Conservation (phyloP, 306 rosid species). For the Rosa multiflora region DNA sequence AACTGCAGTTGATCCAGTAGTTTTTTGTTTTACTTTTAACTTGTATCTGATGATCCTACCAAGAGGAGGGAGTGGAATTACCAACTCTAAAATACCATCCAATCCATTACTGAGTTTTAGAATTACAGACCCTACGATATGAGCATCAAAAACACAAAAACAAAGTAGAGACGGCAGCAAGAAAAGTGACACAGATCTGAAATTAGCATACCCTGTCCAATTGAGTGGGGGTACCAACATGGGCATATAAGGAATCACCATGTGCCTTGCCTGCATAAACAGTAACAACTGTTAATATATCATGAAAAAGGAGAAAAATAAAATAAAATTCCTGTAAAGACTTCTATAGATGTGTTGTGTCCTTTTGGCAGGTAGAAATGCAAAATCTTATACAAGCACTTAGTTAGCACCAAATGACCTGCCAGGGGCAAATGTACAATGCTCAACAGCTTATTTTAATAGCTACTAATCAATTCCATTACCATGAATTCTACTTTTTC, state of each 20-base stretch:
- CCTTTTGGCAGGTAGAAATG: not conserved
- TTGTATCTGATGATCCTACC: constrained; percentile 11
- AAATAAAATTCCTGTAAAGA: constrained; percentile 24
- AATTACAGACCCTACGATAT: not conserved
- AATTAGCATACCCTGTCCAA: constrained; percentile 83
- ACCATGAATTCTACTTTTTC: constrained; percentile 7
- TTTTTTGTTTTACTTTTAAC: not conserved
- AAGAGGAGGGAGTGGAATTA: not conserved
- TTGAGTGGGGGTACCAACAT: constrained; percentile 90
- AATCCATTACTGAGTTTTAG: not conserved
- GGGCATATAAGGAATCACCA: constrained; percentile 97
- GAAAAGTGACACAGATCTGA: constrained; percentile 13
- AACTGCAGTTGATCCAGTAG: not conserved
- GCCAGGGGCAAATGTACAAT: not conserved
- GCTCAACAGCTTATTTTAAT: constrained; percentile 5
- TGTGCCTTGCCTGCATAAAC: constrained; percentile 71
- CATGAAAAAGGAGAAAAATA: not conserved
- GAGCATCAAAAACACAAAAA: not conserved
- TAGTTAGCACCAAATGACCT: not conserved
- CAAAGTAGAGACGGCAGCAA: constrained; percentile 4
- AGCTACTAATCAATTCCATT: not conserved
- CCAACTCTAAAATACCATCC: constrained; percentile 1
- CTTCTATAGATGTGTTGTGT: not conserved
- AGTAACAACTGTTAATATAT: constrained; percentile 19
- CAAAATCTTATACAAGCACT: not conserved